Base-by-base conservation (phyloP, 225 moss, liverwort and hornwort species). In the Anthoceros angustus region DNA sequence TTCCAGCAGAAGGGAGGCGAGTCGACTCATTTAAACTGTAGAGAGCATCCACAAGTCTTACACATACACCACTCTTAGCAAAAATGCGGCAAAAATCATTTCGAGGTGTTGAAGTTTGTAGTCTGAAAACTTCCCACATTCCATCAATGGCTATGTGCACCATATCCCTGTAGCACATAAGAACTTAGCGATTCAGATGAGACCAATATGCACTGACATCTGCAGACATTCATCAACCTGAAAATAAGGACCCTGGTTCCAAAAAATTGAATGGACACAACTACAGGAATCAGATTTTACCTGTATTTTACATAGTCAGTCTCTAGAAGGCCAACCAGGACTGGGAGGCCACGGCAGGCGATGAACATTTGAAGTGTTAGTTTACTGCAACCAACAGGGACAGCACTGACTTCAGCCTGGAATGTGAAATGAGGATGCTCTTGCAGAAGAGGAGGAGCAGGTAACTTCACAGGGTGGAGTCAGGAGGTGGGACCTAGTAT, bases 311-410 rank as follows among this genome's bases (percentile, higher is more conserved):
- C 75, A 72, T 91, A 98, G 66, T 98, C 95, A 23, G 88, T 77
- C 73, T 98, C 95, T 83, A 98, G 69, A 73, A 98, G 85, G 63
- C 85, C 80, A 32, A 98, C 95, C 72, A 98, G 82, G 42, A 91
- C 95, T 64, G 91, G 91, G 63, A 98, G 88, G 15, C 95, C 95
- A 61, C 91, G 88, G 77, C 95, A 98, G 69, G 91, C 82, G 70
- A 98, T 87, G 69, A 98, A 98, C 85, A 98, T 91, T 80, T 91
- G 95, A 74, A 98, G 67, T 64, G 95, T 98, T 77, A 84, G 74
- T 18, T 79, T 42, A 77, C 91, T 98, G 95, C 74, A 77, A 64
- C 66, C 60, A 76, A 64, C 66, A 79, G 66, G 41, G 26, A 67
- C 65, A 12, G 72, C 8, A 32, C 32, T 39, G 26, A 40, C 21